phyloP scores from a whole-genome alignment of 1,139 yeast genomes.

The Nakaseomyces glabratus region DNA sequence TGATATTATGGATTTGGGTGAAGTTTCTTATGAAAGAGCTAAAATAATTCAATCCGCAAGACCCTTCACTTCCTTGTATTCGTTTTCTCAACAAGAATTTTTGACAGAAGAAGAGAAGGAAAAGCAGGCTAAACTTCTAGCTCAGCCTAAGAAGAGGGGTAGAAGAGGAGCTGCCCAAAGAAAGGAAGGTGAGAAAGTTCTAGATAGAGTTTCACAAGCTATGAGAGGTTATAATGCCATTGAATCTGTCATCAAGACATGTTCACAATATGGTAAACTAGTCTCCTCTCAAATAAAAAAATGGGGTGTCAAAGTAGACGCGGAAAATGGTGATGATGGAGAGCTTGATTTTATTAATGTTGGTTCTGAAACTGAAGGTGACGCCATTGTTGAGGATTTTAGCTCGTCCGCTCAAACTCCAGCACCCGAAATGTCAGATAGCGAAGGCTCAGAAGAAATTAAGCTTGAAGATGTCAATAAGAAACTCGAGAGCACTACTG shows the following conservation, averaged over 20 bases:
- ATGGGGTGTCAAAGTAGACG: slow-evolving; percentile 77
- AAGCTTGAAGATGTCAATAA: slow-evolving; percentile 2
- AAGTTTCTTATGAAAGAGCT: slow-evolving; percentile 61
- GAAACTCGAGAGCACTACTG: slow-evolving; percentile 25
- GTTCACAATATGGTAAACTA: slow-evolving; percentile 65
- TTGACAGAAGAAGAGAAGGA: slow-evolving; percentile 27
- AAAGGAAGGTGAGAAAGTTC: slow-evolving; percentile 64
- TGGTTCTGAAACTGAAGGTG: slow-evolving; percentile 30
- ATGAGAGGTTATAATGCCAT: slow-evolving; percentile 89
- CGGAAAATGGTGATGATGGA: slow-evolving; percentile 41
- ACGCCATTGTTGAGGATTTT: slow-evolving; percentile 28
- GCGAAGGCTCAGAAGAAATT: slow-evolving; percentile 3
- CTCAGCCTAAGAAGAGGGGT: slow-evolving; percentile 13
- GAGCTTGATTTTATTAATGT: slow-evolving; percentile 30
- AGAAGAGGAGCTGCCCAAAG: slow-evolving; percentile 40
- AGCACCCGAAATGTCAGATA: slow-evolving; percentile 11
- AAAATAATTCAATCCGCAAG: slow-evolving; percentile 50
- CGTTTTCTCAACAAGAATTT: slow-evolving; percentile 38
- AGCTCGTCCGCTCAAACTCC: slow-evolving; percentile 20
- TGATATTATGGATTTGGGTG: slow-evolving; percentile 74
- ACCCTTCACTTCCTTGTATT: slow-evolving; percentile 62
- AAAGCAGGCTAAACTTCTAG: slow-evolving; percentile 12
- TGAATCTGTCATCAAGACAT: slow-evolving; percentile 75
- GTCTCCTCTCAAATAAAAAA: slow-evolving; percentile 64
- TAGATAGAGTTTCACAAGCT: slow-evolving; percentile 61